Evolutionary conservation across 2,329 filamentous ascomycete genomes (phyloP).

Genomic region (Monosporascus sp.): DNA sequence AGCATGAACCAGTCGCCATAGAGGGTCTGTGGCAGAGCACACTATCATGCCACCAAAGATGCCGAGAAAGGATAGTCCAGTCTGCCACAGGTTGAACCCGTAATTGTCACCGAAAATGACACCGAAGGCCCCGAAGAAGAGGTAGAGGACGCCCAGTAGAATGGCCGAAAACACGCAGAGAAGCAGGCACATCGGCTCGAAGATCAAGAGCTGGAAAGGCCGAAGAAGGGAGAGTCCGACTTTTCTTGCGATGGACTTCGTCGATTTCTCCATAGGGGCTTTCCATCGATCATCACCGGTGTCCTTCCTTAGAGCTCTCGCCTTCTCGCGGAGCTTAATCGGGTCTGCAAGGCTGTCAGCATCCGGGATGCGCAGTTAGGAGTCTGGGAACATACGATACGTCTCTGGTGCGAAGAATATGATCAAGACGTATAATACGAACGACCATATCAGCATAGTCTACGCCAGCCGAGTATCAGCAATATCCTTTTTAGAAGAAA

Average conservation of each 20-base stretch:
- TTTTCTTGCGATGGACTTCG: constrained; percentile 61
- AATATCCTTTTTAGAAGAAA: not conserved
- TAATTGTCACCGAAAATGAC: constrained; percentile 72
- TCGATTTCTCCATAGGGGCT: constrained; percentile 69
- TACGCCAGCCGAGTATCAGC: constrained; percentile 11
- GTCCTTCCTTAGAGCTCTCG: constrained; percentile 61
- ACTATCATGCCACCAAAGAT: constrained; percentile 64
- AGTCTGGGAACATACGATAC: constrained; percentile 54
- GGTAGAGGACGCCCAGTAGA: constrained; percentile 80
- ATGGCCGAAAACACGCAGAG: constrained; percentile 81
- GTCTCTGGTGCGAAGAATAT: constrained; percentile 79
- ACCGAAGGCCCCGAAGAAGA: constrained; percentile 87
- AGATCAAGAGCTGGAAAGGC: constrained; percentile 74
- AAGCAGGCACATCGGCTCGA: constrained; percentile 81
- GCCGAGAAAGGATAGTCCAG: constrained; percentile 73
- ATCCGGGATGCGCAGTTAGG: not conserved
- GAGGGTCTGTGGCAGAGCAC: constrained; percentile 57
- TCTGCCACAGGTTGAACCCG: constrained; percentile 72
- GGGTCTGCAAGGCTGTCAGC: constrained; percentile 39
- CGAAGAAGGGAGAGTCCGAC: constrained; percentile 55
- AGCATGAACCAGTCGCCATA: constrained; percentile 60
- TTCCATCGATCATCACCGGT: constrained; percentile 75
- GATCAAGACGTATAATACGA: constrained; percentile 58
- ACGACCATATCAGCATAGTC: constrained; percentile 75
- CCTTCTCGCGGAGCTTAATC: constrained; percentile 70